These are phyloP conservation scores for Brasilioporus rufonigricans DNA, from an alignment of 768 basidiomycete species.

Conservation along the genomic window DNA sequence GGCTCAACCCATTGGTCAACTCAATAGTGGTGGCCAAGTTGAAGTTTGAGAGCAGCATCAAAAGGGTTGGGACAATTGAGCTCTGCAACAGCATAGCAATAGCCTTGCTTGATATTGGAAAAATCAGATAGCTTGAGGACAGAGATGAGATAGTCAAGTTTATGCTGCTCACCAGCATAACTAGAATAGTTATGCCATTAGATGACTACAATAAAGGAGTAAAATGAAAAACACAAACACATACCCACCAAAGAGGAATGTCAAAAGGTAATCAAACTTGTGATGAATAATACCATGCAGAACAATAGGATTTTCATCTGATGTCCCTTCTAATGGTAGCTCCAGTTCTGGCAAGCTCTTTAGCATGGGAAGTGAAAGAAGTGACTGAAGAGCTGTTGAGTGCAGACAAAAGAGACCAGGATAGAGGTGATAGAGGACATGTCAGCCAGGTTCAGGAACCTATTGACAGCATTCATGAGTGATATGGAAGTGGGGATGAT, in stretches of 20 bases:
- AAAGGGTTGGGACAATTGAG: background rate
- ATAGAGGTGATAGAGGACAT: too few relatives aligned
- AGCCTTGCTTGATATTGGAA: constrained; percentile 1
- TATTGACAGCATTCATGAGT: background rate
- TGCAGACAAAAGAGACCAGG: too few relatives aligned
- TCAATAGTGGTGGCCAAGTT: constrained; percentile 3
- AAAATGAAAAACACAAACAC: background rate
- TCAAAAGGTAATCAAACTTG: background rate
- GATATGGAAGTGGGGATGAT: background rate
- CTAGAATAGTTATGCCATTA: background rate
- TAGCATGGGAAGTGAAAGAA: too few relatives aligned
- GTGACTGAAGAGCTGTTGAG: too few relatives aligned
- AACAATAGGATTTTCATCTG: background rate
- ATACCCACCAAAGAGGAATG: background rate
- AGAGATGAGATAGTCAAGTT: background rate
- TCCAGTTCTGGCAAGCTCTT: too few relatives aligned
- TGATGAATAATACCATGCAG: background rate
- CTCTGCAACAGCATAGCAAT: constrained; percentile 2
- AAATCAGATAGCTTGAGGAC: background rate
- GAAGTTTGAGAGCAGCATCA: background rate
- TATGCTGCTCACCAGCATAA: background rate
- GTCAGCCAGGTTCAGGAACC: too few relatives aligned
- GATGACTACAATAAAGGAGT: background rate
- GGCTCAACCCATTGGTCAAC: constrained; percentile 14
- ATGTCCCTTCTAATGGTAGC: too few relatives aligned